Evolutionary conservation across 345 rosid species (phyloP).

Genomic region (Aquilaria yunnanensis): DNA sequence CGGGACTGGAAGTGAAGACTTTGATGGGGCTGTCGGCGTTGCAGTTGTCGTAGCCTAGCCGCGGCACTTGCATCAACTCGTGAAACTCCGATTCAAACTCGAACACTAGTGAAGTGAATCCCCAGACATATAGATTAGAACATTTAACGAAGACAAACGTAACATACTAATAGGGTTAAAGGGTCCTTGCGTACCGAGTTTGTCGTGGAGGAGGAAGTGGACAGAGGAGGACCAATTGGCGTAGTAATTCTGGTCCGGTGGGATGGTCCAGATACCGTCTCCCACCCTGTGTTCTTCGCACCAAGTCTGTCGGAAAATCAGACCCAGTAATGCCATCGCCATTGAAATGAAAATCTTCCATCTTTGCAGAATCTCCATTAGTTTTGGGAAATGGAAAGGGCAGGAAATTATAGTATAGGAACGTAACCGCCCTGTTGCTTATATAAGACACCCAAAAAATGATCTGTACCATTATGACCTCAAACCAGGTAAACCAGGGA

Average conservation of each 20-base stretch:
- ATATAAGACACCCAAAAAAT: no score
- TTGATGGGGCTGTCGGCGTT: constrained; percentile 19
- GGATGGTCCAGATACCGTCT: constrained; percentile 33
- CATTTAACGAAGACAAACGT: neutral
- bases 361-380: no score
- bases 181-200: constrained; percentile 12
- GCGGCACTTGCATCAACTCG: constrained; percentile 35
- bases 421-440: no score
- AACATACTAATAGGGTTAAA: neutral
- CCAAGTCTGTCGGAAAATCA: no score
- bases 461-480: no score
- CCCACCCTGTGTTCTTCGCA: constrained; percentile 24
- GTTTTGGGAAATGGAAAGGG: no score
- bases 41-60: constrained; percentile 28
- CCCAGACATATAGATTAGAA: neutral
- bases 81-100: constrained; percentile 25
- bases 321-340: no score
- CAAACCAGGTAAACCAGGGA: no score
- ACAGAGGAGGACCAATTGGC: constrained; percentile 35
- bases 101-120: constrained; percentile 14
- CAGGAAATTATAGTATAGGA: no score
- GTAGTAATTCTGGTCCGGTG: constrained; percentile 29
- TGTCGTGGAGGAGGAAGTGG: constrained; percentile 18
- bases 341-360: no score
- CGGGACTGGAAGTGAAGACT: constrained; percentile 22